Conservation (phyloP, 495 filamentous ascomycete genomes). For the Viridothelium virens region DNA sequence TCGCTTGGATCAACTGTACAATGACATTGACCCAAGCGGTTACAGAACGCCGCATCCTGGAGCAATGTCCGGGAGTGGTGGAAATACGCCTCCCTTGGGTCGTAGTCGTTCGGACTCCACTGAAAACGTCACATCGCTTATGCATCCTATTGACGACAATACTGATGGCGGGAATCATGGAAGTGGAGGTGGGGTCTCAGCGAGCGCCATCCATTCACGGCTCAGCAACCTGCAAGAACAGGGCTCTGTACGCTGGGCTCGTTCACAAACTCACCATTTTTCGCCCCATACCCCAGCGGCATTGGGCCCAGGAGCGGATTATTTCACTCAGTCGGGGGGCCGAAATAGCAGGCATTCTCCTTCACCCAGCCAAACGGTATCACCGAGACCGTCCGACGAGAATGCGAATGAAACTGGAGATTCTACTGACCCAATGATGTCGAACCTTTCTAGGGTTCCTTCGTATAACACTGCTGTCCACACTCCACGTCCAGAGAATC, state of each 20-base stretch:
- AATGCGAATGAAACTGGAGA: constrained; percentile 15
- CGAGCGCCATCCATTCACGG: constrained; percentile 23
- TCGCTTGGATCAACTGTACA: constrained; percentile 78
- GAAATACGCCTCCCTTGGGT: constrained; percentile 65
- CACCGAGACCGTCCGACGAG: constrained; percentile 23
- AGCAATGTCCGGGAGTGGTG: constrained; percentile 49
- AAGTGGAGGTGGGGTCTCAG: neutral
- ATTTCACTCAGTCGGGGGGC: neutral
- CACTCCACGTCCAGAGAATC: constrained; percentile 26
- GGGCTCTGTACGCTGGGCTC: constrained; percentile 3
- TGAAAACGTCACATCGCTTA: constrained; percentile 64
- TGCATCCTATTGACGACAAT: neutral
- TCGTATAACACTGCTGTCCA: constrained; percentile 37
- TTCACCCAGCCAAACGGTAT: constrained; percentile 15
- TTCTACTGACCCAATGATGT: constrained; percentile 29
- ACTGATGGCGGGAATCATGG: neutral
- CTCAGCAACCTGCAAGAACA: constrained; percentile 29
- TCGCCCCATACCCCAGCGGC: constrained; percentile 12
- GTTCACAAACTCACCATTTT: constrained; percentile 8
- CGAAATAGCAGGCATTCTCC: constrained; percentile 15
- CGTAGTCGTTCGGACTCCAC: constrained; percentile 69
- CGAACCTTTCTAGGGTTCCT: constrained; percentile 32
- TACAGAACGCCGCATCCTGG: constrained; percentile 59
- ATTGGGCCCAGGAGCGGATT: constrained; percentile 5
- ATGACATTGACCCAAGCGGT: constrained; percentile 66